Evolutionary conservation across 2,329 filamentous ascomycete genomes (phyloP), one percentile per base, ranked within the genome.

Genomic region (Colletotrichum sp.): DNA sequence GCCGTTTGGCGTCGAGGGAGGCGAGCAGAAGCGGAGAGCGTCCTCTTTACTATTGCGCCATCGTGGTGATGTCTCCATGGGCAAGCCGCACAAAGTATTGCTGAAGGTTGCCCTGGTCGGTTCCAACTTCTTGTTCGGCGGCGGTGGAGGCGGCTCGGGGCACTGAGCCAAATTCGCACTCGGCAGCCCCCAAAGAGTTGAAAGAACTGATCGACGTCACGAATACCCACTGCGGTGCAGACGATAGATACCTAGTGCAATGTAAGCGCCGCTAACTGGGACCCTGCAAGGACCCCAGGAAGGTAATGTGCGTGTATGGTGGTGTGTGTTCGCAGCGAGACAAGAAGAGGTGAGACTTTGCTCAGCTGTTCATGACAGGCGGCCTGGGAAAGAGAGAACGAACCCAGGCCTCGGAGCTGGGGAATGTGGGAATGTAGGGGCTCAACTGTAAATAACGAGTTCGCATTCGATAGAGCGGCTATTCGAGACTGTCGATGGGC

Each of bases 121-220:
- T 36, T 44, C 32, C 44, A 52, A 52, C n/a, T 52, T 64, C 32
- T 39, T 68, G 34, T 30, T 44, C 27, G 27, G 27, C 28, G 36
- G 64, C 59, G 57, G 64, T 22, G 55, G 44, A 36, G 57, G 44
- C 44, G 44, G 44, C 44, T 52, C 44, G n/a, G 44, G n/a, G 44
- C 7, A 67, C 22, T 28, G 19, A 68, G 39, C 28, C 34, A n/a
- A 39, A 39, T 64, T 64, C 61, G 61, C 34, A 75, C 57, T 75
- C 44, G 70, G 44, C 66, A 44, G 27, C 34, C n/a, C 28, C 55
- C 44, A 63, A 72, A 55, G 34, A 63, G 55, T 30, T 73, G 64
- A 74, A 74, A 73, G 70, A 74, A 76, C 34, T 65, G 70, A 76
- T 76, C 74, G 57, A 76, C 74, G 74, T 76, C 74, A 76, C 65